These are phyloP conservation scores for Elaeagnus macrophylla DNA, from an alignment of 306 rosid genomes.

Conservation along the genomic window DNA sequence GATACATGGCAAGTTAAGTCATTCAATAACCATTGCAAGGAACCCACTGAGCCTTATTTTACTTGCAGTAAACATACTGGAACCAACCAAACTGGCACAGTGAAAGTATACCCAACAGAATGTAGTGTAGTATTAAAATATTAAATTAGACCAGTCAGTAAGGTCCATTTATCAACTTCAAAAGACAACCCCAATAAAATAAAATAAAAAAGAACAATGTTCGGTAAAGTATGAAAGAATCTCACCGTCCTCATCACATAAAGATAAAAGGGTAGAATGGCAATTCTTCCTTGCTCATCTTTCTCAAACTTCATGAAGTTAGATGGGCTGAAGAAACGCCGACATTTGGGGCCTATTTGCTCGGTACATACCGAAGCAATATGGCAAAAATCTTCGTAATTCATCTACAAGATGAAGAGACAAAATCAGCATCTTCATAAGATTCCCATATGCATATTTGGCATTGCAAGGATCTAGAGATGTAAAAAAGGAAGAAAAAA, in stretches of 20 bases:
- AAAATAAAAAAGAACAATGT: slow-evolving; percentile 6
- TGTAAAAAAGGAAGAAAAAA: background rate
- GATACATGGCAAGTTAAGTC: background rate
- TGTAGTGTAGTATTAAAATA: background rate
- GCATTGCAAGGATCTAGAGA: background rate
- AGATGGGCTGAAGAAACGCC: slow-evolving; percentile 96
- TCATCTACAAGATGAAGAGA: slow-evolving; percentile 61
- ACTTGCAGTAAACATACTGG: background rate
- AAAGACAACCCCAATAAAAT: slow-evolving; percentile 1
- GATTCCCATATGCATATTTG: slow-evolving; percentile 4
- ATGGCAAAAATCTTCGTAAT: slow-evolving; percentile 98
- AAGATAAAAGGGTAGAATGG: slow-evolving; percentile 96
- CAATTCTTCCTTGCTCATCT: slow-evolving; percentile 98
- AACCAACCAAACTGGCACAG: background rate
- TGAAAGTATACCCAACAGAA: too few relatives aligned
- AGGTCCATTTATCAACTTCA: too few relatives aligned
- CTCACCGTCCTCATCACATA: slow-evolving; percentile 98
- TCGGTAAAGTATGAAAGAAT: slow-evolving; percentile 2
- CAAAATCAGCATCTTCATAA: slow-evolving; percentile 16
- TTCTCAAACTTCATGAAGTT: slow-evolving; percentile 99
- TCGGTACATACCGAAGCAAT: slow-evolving; percentile 97
- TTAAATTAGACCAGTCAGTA: background rate
- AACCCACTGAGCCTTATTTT: background rate
- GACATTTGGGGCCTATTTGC: slow-evolving; percentile 94
- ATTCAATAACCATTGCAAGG: background rate